Base-by-base conservation (phyloP, 345 rosid genomes). In the Kandelia obovata region DNA sequence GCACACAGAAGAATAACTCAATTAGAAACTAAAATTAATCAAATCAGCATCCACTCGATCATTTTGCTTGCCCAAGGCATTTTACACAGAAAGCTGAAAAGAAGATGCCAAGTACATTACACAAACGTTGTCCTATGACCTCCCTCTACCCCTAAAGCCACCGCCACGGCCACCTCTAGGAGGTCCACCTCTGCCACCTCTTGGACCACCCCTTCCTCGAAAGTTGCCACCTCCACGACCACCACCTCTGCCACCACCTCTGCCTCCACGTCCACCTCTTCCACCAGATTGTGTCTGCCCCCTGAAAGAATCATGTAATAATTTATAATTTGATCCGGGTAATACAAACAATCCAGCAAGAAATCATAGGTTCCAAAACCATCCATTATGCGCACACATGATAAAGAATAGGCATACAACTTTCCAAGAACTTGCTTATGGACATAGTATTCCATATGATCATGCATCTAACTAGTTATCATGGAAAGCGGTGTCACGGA, bases 121-220 rank as follows among this genome's bases (percentile, higher is more conserved):
- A 71, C 17, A 67, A 53, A 58, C 1, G 61, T 28, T 37, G 34
- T 68, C 72, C 85, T 83, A 85, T 1, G 6, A 83, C 65, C 84
- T 74, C 58, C 97, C 88, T 73, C 89, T 75, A 52, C 96, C 97
- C 82, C 96, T 76, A 73, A 86, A 86, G 60, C 87, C 82, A 25
- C 91, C 96, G 17, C 93, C 85, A 26, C 87, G 73, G 30, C 76
- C 89, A 67, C 34, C 34, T 5, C 34, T 31, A 5, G 34, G 34
- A 31, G 34, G 34, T 31, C 34, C 34, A 31, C 86, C 90, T 64
- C 92, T 77, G 63, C 97, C 81, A 31, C 94, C 91, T 73, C 96
- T 81, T 66, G 91, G 83, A 34, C 79, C 83, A 28, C 93, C 92
- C 47, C 96, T 83, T 30, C 96, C 91, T 70, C 90, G 86, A 35